Conservation (phyloP, 2,329 filamentous ascomycete species). For the Emmonsia crescens region DNA sequence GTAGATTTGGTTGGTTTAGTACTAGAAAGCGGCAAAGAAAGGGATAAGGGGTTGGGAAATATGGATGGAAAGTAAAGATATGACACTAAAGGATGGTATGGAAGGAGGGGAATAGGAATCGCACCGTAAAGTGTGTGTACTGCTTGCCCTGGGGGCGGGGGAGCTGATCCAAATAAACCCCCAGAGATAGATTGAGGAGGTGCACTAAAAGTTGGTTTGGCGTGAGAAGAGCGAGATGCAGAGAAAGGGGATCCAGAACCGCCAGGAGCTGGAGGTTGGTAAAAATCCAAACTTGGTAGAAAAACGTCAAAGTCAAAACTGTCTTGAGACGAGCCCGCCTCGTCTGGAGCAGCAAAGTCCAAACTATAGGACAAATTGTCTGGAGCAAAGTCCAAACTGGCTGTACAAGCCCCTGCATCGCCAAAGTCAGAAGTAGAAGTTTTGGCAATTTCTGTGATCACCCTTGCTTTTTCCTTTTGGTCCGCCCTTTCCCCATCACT, state of each 20-base stretch:
- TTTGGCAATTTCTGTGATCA: not conserved
- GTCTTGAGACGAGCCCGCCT: too few species aligned
- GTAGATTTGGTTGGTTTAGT: not conserved
- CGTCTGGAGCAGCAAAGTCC: too few species aligned
- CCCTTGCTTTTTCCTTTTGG: not conserved
- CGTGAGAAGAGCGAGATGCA: not conserved
- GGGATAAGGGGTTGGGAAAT: not conserved
- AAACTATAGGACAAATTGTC: too few species aligned
- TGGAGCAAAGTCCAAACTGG: too few species aligned
- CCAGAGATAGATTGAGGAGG: not conserved
- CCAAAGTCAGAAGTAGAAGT: not conserved
- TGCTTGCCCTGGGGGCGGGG: not conserved
- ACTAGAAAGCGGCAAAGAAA: not conserved
- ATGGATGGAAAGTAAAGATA: not conserved
- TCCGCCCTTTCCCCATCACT: conserved; percentile 30
- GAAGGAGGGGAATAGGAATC: not conserved
- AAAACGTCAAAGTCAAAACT: too few species aligned
- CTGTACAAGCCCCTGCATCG: too few species aligned
- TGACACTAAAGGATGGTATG: not conserved
- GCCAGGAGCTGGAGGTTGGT: not conserved
- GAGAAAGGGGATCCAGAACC: not conserved
- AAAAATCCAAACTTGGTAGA: not conserved
- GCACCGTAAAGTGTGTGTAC: not conserved
- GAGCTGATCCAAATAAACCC: not conserved
- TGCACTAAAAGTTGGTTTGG: not conserved